Evolutionary conservation across 2,329 filamentous ascomycete species (phyloP), one percentile per base, ranked within the genome.

Genomic region (Berkeleyomyces rouxiae): DNA sequence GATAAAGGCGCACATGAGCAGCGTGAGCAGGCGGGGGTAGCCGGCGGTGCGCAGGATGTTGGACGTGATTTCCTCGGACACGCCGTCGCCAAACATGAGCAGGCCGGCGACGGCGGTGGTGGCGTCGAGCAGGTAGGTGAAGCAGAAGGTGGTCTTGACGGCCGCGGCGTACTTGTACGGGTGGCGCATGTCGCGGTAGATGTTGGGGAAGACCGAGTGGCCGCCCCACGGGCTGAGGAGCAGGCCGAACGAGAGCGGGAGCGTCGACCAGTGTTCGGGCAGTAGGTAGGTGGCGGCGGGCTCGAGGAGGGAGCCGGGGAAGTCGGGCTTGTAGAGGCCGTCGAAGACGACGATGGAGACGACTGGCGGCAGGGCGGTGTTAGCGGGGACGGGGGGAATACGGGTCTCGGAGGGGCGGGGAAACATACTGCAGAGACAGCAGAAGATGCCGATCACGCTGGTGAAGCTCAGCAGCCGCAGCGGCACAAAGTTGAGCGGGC

Each of bases 81-180:
- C 88, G n/a, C 77, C 80, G 67, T 95, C 88, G 65, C 92, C 92
- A 72, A 96, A 99, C 92, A 99, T 97, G 67, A 96, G 79, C 64
- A 93, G 81, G 46, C 93, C 92, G 9, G 88, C 82, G 53, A 93
- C 81, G 36, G 90, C 91, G 70, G 95, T 90, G 55, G 84, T 81
- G 36, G 86, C 79, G 71, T 97, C 92, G 10, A 97, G 80, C 23
- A 88, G 70, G 71, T 89, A 92, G 83, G 90, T 95, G 72, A 95
- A 95, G 31, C 82, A 79, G 72, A 95, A 96, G 1, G 91, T 95
- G 65, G 86, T 79, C 70, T 86, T 84, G 62, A 96, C 80, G 46
- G 85, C 88, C 68, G 81, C 79, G 36, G 75, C 76, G 73, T 93
- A 96, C 71, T 91, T 93, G 70, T 88, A 82, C 0, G 90, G 90